These are phyloP conservation scores for Musa schizocarpa DNA, from an alignment of 176 grass and related monocot genomes.

Conservation along the genomic window DNA sequence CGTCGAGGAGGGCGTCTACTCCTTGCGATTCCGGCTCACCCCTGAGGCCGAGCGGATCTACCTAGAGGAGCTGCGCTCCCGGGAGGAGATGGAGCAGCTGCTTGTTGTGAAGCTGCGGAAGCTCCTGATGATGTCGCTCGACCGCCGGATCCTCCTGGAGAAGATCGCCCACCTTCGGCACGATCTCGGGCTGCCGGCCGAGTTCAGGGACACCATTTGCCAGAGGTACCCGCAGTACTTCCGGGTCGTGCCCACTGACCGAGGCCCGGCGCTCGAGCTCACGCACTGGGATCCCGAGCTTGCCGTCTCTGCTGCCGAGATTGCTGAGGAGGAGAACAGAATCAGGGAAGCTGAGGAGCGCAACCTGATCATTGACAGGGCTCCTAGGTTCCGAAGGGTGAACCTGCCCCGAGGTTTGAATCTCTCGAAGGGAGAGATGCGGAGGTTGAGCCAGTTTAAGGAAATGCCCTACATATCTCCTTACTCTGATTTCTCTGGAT, in stretches of 20 bases:
- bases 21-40: constrained; percentile 65
- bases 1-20: constrained; percentile 90
- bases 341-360: constrained; percentile 51
- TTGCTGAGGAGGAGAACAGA: constrained; percentile 63
- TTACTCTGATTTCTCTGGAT: constrained; percentile 68
- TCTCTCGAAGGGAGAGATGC: constrained; percentile 53
- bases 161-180: constrained; percentile 78
- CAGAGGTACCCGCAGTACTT: constrained; percentile 82
- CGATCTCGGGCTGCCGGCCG: constrained; percentile 70
- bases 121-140: constrained; percentile 83
- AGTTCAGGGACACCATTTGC: constrained; percentile 74
- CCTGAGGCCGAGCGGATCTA: constrained; percentile 74
- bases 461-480: constrained; percentile 74
- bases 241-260: constrained; percentile 56
- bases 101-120: constrained; percentile 73
- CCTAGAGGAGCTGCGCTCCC: constrained; percentile 64
- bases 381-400: constrained; percentile 62
- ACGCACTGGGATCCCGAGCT: constrained; percentile 80
- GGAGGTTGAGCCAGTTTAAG: constrained; percentile 47
- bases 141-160: constrained; percentile 61
- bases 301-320: constrained; percentile 63
- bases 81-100: constrained; percentile 72
- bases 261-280: constrained; percentile 80
- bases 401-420: constrained; percentile 72
- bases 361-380: constrained; percentile 78